phyloP scores from a whole-genome alignment of 2,329 filamentous ascomycete species.

The Neurospora sp. region DNA sequence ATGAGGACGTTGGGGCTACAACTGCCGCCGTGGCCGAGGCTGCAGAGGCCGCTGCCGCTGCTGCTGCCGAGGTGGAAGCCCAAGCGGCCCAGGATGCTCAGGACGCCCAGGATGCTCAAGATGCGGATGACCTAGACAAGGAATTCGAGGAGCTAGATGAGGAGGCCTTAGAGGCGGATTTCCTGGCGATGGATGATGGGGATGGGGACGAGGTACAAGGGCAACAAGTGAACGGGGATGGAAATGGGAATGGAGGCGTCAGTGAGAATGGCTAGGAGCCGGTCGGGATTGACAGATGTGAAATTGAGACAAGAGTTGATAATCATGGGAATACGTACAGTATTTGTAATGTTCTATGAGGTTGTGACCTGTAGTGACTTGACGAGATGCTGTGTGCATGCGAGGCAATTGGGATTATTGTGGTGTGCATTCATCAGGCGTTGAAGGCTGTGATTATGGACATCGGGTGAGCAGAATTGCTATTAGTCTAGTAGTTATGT shows the following conservation, averaged over 20 bases:
- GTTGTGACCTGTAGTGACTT: neutral
- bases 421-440: neutral
- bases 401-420: neutral
- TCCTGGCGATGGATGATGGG: constrained; percentile 49
- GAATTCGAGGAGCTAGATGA: constrained; percentile 33
- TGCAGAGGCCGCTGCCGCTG: neutral
- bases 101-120: constrained; percentile 41
- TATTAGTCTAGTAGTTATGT: neutral
- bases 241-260: neutral
- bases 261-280: constrained; percentile 3
- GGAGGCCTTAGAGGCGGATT: constrained; percentile 51
- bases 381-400: neutral
- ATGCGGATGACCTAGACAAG: constrained; percentile 13
- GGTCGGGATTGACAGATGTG: neutral
- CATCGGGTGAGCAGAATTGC: neutral
- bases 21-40: neutral
- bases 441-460: neutral
- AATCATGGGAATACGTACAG: neutral
- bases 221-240: neutral
- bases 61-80: constrained; percentile 21
- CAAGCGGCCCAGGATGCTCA: constrained; percentile 40
- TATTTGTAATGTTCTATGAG: neutral
- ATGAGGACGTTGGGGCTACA: neutral
- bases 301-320: neutral
- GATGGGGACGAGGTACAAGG: constrained; percentile 20